phyloP scores from a whole-genome alignment of 345 rosid genomes.

The Acer negundo region DNA sequence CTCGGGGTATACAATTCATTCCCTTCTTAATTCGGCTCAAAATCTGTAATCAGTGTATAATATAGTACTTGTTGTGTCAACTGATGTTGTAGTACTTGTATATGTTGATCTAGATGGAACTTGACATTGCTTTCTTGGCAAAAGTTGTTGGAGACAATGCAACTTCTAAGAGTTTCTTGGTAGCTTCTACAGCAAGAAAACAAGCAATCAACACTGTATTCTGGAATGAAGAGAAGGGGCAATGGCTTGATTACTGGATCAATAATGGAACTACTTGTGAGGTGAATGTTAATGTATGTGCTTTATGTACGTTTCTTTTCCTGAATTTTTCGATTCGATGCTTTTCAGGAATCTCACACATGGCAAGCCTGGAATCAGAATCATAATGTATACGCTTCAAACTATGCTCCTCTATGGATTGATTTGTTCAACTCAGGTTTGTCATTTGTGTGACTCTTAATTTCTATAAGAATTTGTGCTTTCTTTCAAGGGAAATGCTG shows the following conservation, averaged over 20 bases:
- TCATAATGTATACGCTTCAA: slow-evolving; percentile 71
- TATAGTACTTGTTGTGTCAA: slow-evolving; percentile 2
- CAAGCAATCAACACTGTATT: slow-evolving; percentile 58
- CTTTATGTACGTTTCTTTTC: background rate
- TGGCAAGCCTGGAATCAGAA: slow-evolving; percentile 70
- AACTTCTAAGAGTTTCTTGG: slow-evolving; percentile 42
- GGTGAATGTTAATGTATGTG: slow-evolving; percentile 16
- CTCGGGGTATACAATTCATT: slow-evolving; percentile 58
- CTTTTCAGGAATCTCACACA: slow-evolving; percentile 48
- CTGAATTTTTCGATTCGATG: background rate
- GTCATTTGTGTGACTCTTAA: slow-evolving; percentile 9
- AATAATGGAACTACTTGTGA: slow-evolving; percentile 21
- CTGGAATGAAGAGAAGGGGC: slow-evolving; percentile 75
- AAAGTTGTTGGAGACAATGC: slow-evolving; percentile 48
- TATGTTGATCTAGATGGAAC: slow-evolving; percentile 73
- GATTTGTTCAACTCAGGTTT: slow-evolving; percentile 69
- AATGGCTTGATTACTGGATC: slow-evolving; percentile 93
- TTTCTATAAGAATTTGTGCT: background rate
- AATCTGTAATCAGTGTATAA: background rate
- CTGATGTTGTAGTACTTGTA: background rate
- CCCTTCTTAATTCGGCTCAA: background rate
- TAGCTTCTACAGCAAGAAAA: slow-evolving; percentile 63
- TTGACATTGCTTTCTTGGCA: slow-evolving; percentile 72
- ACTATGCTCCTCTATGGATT: slow-evolving; percentile 85
- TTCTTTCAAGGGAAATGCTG: background rate